These are phyloP conservation scores for Fusarium sp. DNA, from an alignment of 2,329 filamentous ascomycete genomes.

Conservation along the genomic window DNA sequence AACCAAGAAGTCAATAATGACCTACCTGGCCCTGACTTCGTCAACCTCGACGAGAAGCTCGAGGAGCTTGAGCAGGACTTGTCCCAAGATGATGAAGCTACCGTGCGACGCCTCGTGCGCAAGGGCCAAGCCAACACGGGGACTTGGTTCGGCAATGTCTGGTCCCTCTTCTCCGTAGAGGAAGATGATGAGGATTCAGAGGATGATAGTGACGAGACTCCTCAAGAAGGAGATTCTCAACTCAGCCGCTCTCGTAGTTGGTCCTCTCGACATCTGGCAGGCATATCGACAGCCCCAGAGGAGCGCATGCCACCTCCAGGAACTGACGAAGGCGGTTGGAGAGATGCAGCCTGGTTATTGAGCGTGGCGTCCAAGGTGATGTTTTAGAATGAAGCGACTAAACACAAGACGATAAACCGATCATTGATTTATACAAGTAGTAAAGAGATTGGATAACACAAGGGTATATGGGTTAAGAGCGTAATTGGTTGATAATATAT, in stretches of 20 bases:
- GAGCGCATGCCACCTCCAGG: conserved; percentile 62
- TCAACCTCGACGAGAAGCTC: conserved; percentile 70
- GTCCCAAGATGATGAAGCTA: conserved; percentile 67
- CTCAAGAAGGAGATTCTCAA: conserved; percentile 43
- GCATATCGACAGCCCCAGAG: conserved; percentile 55
- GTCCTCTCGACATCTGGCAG: conserved; percentile 55
- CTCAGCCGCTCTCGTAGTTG: conserved; percentile 48
- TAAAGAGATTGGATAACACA: conserved; percentile 2
- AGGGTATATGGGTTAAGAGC: conserved; percentile 6
- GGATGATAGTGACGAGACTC: conserved; percentile 54
- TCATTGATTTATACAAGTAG: conserved; percentile 1
- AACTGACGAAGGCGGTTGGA: conserved; percentile 70
- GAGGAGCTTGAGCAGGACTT: conserved; percentile 66
- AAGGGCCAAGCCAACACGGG: conserved; percentile 63
- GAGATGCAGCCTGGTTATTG: conserved; percentile 75
- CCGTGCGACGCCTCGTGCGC: conserved; percentile 67
- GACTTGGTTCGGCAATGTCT: conserved; percentile 70
- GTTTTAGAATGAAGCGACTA: conserved; percentile 54
- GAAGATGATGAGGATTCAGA: conserved; percentile 67
- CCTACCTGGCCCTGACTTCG: conserved; percentile 69
- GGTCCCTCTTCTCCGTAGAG: conserved; percentile 71
- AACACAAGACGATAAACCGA: conserved; percentile 5
- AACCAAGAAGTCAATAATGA: conserved; percentile 47
- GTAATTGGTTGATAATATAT: conserved; percentile 23
- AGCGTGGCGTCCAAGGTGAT: conserved; percentile 73